phyloP scores from a whole-genome alignment of 225 moss, liverwort and hornwort genomes.

The Sphagnum contortum region DNA sequence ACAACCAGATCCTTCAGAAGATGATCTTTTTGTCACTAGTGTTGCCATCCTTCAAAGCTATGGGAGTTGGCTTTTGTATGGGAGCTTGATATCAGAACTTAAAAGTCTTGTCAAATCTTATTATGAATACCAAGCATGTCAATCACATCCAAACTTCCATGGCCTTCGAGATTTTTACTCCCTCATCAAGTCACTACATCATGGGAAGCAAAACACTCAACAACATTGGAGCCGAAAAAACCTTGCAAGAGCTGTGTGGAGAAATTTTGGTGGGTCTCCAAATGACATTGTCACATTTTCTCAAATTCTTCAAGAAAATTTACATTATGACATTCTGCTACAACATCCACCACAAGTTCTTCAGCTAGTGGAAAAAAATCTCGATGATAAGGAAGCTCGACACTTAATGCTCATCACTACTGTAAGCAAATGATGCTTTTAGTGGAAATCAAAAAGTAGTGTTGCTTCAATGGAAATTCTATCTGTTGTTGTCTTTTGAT shows the following conservation, averaged over 20 bases:
- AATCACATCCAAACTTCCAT: conserved; percentile 46
- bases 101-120: conserved; percentile 32
- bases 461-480: too few species aligned
- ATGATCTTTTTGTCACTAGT: conserved; percentile 41
- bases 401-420: conserved; percentile 57
- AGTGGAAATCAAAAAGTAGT: too few species aligned
- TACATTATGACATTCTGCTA: conserved; percentile 31
- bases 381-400: conserved; percentile 48
- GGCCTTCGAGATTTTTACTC: conserved; percentile 62
- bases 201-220: conserved; percentile 10
- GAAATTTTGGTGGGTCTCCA: conserved; percentile 60
- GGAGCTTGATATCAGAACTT: conserved; percentile 16
- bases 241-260: conserved; percentile 38
- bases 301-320: conserved; percentile 24
- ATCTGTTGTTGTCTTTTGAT: too few species aligned
- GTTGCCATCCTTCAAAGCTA: conserved; percentile 46
- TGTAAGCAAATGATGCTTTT: conserved; percentile 4
- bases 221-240: conserved; percentile 25
- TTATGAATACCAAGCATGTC: conserved; percentile 31
- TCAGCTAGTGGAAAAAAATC: conserved; percentile 45
- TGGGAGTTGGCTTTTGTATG: conserved; percentile 16
- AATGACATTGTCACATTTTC: conserved; percentile 39
- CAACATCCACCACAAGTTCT: conserved; percentile 43
- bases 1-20: conserved; percentile 47
- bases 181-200: conserved; percentile 41